Base-by-base conservation (phyloP, 208 protist genomes). In the Crithidia sp. region DNA sequence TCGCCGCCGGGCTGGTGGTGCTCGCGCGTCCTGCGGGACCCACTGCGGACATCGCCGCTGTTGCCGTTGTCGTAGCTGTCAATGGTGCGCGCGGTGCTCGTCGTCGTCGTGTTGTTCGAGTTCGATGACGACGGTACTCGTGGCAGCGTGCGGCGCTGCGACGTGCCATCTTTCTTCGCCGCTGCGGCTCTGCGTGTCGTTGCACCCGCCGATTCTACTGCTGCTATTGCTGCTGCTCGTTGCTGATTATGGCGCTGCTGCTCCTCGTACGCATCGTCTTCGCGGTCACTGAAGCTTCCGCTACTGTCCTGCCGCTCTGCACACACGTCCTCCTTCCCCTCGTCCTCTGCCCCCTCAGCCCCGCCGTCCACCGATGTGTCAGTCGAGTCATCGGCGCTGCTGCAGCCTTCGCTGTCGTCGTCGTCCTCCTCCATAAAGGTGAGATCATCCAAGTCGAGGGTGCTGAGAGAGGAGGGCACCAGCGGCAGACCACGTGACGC, bases 31-130 rank as follows among this genome's bases (percentile, higher is more conserved):
- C 41, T 49, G 9, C 60, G 45, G 12, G 55, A 6, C n/a, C 44
- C 53, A 12, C 49, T 54, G 19, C 67, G 55, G 28, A 13, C 41
- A 19, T 52, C 52, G 10, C 53, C 19, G 39, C 47, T 41, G 53
- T 66, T 55, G 37, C 49, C 50, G 59, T 53, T 55, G 8, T 55
- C 47, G 40, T 63, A 79, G 67, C 63, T 66, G 49, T 79, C 64
- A 13, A 66, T 71, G 36, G 50, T 76, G 59, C 58, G 71, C 8
- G 67, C 45, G 13, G 67, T 72, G 39, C 43, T 64, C 41, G 65
- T 71, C 36, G 50, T 63, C 5, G 58, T 67, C 19, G 65, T 54
- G 41, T 39, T 52, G 41, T 49, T 72, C 14, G 61, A 65, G 5
- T 52, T 58, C 28, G 28, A 28, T 0, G 43, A 56, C 0, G 61